phyloP scores from a whole-genome alignment of 305 asterid species.

The Fraxinus latifolia region DNA sequence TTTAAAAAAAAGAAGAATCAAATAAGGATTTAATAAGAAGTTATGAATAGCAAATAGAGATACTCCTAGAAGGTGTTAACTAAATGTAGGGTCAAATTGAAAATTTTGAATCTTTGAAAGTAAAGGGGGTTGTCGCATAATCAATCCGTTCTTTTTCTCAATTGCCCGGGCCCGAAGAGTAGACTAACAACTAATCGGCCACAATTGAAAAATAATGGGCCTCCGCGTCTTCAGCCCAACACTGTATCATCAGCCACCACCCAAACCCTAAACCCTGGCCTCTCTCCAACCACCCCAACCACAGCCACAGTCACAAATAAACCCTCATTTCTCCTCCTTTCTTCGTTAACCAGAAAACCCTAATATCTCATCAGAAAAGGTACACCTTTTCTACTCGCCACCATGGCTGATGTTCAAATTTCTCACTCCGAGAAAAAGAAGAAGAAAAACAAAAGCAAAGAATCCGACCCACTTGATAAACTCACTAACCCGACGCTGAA shows the following conservation, averaged over 20 bases:
- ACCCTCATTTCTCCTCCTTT: background rate
- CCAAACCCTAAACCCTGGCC: constrained; percentile 22
- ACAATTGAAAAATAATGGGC: background rate
- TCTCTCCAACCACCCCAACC: background rate
- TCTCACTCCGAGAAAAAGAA: constrained; percentile 67
- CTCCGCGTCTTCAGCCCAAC: background rate
- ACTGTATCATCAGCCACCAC: background rate
- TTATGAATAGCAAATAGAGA: background rate
- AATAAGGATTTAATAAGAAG: background rate
- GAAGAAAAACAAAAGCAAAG: constrained; percentile 58
- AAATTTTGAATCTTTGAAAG: background rate
- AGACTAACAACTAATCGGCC: background rate
- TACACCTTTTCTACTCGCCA: background rate
- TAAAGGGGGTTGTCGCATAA: too few relatives aligned
- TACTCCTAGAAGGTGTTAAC: background rate
- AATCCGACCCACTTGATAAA: constrained; percentile 14
- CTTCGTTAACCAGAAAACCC: background rate
- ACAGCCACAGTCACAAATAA: background rate
- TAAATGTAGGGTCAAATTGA: background rate
- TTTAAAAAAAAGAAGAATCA: too few relatives aligned
- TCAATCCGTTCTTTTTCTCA: too few relatives aligned
- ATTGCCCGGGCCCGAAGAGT: background rate
- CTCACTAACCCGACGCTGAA: constrained; percentile 15
- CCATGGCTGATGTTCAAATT: constrained; percentile 71
- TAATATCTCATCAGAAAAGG: background rate